Percentiles rank a stretch among this genome's conserved stretches.
phyloP scores from a whole-genome alignment of 2,329 filamentous ascomycete genomes.

The Epichloe sp. region DNA sequence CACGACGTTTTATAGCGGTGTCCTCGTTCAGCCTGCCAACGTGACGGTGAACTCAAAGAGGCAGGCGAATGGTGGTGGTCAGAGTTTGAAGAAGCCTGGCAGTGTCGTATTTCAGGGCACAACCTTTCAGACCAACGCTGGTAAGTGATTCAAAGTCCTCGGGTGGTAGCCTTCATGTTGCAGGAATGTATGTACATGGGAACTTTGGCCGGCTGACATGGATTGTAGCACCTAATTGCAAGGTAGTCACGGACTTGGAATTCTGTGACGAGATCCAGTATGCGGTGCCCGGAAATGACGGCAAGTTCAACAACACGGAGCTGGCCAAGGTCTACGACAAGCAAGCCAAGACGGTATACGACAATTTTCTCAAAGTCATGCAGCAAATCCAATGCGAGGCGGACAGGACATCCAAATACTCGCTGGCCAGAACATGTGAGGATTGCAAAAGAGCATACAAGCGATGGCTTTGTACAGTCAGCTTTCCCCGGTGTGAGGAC shows the following conservation, averaged over 20 bases:
- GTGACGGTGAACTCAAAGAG: constrained; percentile 31
- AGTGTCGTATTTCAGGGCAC: constrained; percentile 61
- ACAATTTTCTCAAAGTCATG: constrained; percentile 68
- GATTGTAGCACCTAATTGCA: constrained; percentile 60
- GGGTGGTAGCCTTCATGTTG: neutral
- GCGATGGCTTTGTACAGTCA: constrained; percentile 86
- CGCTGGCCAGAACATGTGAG: constrained; percentile 60
- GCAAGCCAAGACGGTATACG: constrained; percentile 55
- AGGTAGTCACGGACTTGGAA: constrained; percentile 70
- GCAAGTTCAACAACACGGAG: constrained; percentile 43
- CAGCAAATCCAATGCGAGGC: constrained; percentile 80
- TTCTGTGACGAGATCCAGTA: constrained; percentile 87
- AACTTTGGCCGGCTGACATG: neutral
- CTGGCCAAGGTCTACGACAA: constrained; percentile 68
- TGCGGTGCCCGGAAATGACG: constrained; percentile 71
- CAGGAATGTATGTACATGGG: neutral
- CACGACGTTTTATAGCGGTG: constrained; percentile 58
- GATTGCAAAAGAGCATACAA: constrained; percentile 78
- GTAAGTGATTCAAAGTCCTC: constrained; percentile 32
- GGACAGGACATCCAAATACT: constrained; percentile 60
- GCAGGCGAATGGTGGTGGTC: constrained; percentile 16
- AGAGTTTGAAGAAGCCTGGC: constrained; percentile 40
- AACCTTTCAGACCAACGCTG: constrained; percentile 64
- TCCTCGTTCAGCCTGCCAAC: constrained; percentile 51
- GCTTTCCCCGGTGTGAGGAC: constrained; percentile 85